Evolutionary conservation across 1,284 basidiomycete species (phyloP), one percentile per base, ranked within the genome.

Genomic region (Schizophyllum commune): DNA sequence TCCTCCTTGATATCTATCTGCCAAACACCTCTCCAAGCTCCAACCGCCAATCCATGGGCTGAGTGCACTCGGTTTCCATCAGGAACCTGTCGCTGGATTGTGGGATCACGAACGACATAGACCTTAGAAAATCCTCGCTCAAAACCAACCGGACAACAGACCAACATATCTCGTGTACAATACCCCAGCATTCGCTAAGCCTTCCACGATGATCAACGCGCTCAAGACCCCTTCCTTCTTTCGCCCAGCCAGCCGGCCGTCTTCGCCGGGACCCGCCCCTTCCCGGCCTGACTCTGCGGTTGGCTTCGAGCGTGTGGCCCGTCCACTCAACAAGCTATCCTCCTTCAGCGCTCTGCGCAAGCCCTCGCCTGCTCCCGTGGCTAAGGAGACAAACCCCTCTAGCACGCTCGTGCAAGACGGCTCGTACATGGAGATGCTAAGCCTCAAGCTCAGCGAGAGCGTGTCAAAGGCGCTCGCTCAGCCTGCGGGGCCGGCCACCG

Each of bases 381-480:
- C 6, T 13, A 39, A 39, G 34, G 6, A 68, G 72, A 13, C 1
- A 69, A 77, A 4, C 65, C 77, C 70, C 71, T 11, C 68, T 76
- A 67, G 77, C 2, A 75, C 83, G 7, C 79, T 87, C 52, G 75
- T 86, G 51, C 89, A 89, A 67, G 89, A 91, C 70, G 87, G 86
- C 59, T 88, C 87, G 5, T 92, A 91, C 71, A 79, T 91, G 62
- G 87, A 91, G 70, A 81, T 84, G 59, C 81, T 92, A 57, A 79
- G 84, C 65, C 77, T 91, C 61, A 90, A 86, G 70, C 77, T 92
- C 52, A 90, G 85, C 68, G 90, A 92, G 71, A 89, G 86, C 0
- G 87, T 89, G n/a, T 85, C 88, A 55, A 89, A 83, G 73, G 86
- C 88, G 1, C 76, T 92, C 53, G 78, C 82, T 13, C 84, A 86